Percentiles rank a stretch among this genome's conserved stretches.
These are phyloP conservation scores for Cercospora sp. DNA, from an alignment of 2,329 filamentous ascomycete species.

Conservation along the genomic window DNA sequence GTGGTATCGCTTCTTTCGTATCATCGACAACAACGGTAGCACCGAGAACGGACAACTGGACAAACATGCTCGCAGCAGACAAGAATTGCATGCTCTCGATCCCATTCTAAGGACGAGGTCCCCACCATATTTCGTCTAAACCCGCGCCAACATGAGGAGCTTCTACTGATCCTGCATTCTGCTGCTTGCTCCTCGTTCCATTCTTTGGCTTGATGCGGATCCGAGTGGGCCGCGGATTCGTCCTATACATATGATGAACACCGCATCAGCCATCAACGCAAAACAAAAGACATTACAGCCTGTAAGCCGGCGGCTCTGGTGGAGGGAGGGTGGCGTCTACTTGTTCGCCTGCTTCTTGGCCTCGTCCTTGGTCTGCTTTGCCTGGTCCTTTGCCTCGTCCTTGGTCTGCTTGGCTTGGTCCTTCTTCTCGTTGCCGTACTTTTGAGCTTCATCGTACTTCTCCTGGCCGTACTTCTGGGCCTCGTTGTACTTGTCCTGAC, in stretches of 20 bases:
- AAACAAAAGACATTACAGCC: slow-evolving; percentile 8
- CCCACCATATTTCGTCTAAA: neutral
- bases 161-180: neutral
- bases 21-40: neutral
- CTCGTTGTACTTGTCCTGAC: slow-evolving; percentile 35
- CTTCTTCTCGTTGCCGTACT: slow-evolving; percentile 33
- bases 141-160: neutral
- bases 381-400: slow-evolving; percentile 33
- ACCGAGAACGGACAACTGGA: neutral
- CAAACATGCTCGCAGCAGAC: neutral
- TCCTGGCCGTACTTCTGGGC: slow-evolving; percentile 32
- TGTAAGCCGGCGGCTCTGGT: neutral
- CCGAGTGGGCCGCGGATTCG: neutral
- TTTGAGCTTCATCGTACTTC: slow-evolving; percentile 32
- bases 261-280: slow-evolving; percentile 6
- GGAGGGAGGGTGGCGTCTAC: slow-evolving; percentile 18
- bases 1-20: neutral
- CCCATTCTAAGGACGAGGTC: neutral
- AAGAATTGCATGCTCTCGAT: neutral
- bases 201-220: neutral
- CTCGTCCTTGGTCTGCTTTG: slow-evolving; percentile 33
- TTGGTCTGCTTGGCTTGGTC: slow-evolving; percentile 30
- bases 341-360: slow-evolving; percentile 32
- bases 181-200: neutral
- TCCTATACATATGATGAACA: neutral